Percentiles rank a stretch among this genome's conserved stretches.
phyloP scores from a whole-genome alignment of 208 protist genomes.

The Leishmania guyanensis region DNA sequence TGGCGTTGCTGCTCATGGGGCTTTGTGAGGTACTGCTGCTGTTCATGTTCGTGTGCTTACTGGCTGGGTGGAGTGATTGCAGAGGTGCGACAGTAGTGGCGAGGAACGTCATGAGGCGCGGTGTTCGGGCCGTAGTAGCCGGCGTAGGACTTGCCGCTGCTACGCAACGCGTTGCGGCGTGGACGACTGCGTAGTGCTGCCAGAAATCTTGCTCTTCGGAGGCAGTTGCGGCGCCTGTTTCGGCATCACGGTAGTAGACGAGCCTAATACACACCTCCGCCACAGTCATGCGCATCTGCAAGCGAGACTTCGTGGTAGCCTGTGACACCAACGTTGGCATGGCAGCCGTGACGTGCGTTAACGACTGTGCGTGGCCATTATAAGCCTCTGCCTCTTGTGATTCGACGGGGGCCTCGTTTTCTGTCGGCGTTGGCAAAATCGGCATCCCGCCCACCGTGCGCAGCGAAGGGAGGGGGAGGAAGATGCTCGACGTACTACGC shows the following conservation, averaged over 20 bases:
- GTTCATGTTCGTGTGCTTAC: background rate
- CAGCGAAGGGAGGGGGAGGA: conserved; percentile 8
- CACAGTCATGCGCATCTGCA: conserved; percentile 23
- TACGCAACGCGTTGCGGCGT: conserved; percentile 16
- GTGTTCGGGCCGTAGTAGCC: background rate
- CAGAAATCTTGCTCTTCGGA: conserved; percentile 23
- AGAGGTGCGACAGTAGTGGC: conserved; percentile 16
- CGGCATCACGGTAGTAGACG: conserved; percentile 14
- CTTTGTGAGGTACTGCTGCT: background rate
- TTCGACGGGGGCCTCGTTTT: background rate
- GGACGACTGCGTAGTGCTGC: conserved; percentile 26
- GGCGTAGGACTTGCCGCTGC: background rate
- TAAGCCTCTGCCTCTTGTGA: background rate
- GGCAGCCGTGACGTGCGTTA: background rate
- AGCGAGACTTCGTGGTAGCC: conserved; percentile 2
- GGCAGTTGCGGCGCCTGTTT: background rate
- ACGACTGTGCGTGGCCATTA: background rate
- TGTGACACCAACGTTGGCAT: background rate
- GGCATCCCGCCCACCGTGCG: conserved; percentile 1
- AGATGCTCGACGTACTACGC: background rate
- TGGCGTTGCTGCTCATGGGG: background rate
- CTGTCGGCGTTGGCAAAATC: background rate
- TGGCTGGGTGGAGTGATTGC: background rate
- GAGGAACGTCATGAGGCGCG: conserved; percentile 18
- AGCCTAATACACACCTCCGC: conserved; percentile 28